Percentiles rank a stretch among this genome's conserved stretches.
phyloP scores from a whole-genome alignment of 78 protist species.

The Capsaspora owczarzaki region DNA sequence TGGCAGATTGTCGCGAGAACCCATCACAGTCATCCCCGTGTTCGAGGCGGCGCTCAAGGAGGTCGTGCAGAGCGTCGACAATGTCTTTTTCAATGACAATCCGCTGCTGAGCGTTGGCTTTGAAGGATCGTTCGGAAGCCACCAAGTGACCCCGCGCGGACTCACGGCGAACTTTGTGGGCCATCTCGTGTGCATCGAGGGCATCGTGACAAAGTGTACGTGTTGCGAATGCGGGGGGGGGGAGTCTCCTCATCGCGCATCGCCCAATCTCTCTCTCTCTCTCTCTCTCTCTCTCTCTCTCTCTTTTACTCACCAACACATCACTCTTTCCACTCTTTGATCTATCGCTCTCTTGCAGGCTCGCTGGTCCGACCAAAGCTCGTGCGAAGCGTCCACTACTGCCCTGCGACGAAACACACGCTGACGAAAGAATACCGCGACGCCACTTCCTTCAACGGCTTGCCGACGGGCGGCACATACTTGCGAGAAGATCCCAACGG shows the following conservation, averaged over 20 bases:
- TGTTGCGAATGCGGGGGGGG: not conserved
- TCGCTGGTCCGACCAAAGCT: slow-evolving; percentile 70
- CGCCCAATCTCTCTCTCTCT: not conserved
- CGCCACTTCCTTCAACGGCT: slow-evolving; percentile 28
- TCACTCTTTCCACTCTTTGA: not conserved
- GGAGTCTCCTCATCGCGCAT: no score
- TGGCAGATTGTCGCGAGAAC: slow-evolving; percentile 7
- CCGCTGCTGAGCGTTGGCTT: slow-evolving; percentile 64
- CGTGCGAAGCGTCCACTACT: slow-evolving; percentile 82
- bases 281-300: not conserved
- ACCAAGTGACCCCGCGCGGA: slow-evolving; percentile 85
- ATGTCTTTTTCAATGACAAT: not conserved
- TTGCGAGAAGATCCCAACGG: slow-evolving; percentile 61
- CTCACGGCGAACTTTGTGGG: slow-evolving; percentile 66
- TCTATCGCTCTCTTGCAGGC: not conserved
- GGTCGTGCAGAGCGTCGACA: not conserved
- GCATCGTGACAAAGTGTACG: slow-evolving; percentile 90
- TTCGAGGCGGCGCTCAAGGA: slow-evolving; percentile 48
- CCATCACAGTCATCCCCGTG: slow-evolving; percentile 23
- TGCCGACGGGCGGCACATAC: not conserved
- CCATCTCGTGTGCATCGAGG: slow-evolving; percentile 82
- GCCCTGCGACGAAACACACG: slow-evolving; percentile 53
- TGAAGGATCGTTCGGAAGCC: slow-evolving; percentile 81
- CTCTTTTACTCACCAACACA: not conserved
- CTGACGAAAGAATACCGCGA: slow-evolving; percentile 64